Conservation (phyloP, 2,329 filamentous ascomycete species). For the Talaromyces verruculosus region DNA sequence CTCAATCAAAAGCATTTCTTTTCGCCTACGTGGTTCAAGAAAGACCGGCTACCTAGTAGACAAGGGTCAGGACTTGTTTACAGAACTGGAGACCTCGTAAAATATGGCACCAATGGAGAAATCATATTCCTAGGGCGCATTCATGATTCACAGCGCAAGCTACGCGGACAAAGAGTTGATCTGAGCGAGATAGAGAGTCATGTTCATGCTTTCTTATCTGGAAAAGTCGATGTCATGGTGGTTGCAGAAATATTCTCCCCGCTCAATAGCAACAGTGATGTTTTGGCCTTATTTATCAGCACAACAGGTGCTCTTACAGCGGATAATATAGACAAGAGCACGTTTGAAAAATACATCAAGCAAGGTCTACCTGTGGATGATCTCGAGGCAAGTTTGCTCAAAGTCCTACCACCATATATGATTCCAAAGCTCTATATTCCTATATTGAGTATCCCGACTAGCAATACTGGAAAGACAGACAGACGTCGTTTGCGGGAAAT, state of each 20-base stretch:
- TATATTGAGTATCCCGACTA: not conserved
- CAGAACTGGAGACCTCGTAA: constrained; percentile 35
- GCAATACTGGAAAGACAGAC: constrained; percentile 17
- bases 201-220: not conserved
- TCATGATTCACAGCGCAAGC: constrained; percentile 56
- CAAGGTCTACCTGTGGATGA: not conserved
- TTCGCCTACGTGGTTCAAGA: not conserved
- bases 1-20: not conserved
- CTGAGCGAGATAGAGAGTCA: constrained; percentile 45
- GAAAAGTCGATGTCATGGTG: not conserved
- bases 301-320: not conserved
- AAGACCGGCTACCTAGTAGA: not conserved
- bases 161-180: constrained; percentile 61
- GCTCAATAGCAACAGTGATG: not conserved
- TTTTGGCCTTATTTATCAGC: constrained; percentile 6
- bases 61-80: constrained; percentile 25
- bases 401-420: constrained; percentile 21
- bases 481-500: constrained; percentile 6
- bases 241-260: not conserved
- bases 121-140: constrained; percentile 31
- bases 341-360: not conserved
- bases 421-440: constrained; percentile 12
- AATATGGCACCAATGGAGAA: constrained; percentile 26
- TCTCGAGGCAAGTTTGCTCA: not conserved
- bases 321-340: not conserved